A percentile compares a stretch with the other conserved stretches of the same genome.
These are phyloP conservation scores for Spongiforma sp. DNA, from an alignment of 1,284 basidiomycete species.

Conservation along the genomic window DNA sequence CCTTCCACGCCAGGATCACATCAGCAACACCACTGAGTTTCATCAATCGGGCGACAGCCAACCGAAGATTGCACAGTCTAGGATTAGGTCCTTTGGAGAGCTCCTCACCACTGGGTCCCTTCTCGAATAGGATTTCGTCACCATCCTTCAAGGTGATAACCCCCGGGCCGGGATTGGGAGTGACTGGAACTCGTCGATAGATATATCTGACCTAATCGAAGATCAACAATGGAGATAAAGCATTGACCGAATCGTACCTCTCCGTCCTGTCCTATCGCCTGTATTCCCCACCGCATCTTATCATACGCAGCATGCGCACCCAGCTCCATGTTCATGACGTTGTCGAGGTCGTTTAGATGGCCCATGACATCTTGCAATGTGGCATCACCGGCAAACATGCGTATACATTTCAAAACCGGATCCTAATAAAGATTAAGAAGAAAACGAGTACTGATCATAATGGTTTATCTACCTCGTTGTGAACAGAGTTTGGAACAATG, in stretches of 20 bases:
- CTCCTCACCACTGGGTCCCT: background rate
- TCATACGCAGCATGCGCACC: background rate
- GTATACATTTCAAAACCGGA: background rate
- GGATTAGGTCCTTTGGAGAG: slow-evolving; percentile 4
- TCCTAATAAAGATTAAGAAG: background rate
- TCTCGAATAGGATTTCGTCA: slow-evolving; percentile 4
- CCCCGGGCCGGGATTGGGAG: background rate
- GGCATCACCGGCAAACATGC: slow-evolving; percentile 3
- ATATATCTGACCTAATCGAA: background rate
- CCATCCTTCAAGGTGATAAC: slow-evolving; percentile 5
- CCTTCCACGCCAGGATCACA: slow-evolving; percentile 14
- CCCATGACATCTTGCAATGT: background rate
- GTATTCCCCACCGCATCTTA: slow-evolving; percentile 2
- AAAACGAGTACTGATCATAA: background rate
- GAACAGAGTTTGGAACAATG: background rate
- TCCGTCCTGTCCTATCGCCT: background rate
- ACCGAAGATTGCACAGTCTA: slow-evolving; percentile 5
- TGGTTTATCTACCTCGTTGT: background rate
- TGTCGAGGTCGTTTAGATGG: slow-evolving; percentile 6
- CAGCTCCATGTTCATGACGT: slow-evolving; percentile 1
- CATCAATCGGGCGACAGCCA: slow-evolving; percentile 12
- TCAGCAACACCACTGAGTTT: slow-evolving; percentile 14
- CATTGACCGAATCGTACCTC: slow-evolving; percentile 3
- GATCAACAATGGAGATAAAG: background rate
- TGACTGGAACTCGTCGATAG: background rate